Evolutionary conservation across 352 stramenopile genomes (phyloP), one percentile per base, ranked within the genome.

Genomic region (Thraustotheca clavata): DNA sequence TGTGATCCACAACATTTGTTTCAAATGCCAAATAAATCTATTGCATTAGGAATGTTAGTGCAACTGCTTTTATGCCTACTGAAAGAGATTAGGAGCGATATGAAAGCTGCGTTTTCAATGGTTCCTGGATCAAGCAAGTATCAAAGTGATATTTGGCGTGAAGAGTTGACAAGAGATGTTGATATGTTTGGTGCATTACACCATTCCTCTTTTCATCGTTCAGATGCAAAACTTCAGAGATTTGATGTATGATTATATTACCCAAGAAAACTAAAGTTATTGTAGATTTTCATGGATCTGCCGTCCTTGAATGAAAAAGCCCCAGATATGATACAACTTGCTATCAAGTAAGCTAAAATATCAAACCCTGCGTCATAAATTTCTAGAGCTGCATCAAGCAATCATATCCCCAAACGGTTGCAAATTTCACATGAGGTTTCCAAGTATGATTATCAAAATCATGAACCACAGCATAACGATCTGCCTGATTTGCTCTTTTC

Each of bases 71-170:
- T n/a, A n/a, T n/a, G n/a, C n/a, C n/a, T n/a, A n/a, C n/a, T n/a
- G n/a, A n/a, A n/a, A n/a, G n/a, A n/a, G 2, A 24, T 1, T 62
- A 65, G 57, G 24, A 24, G 57, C 20, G 38, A 39, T 12, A 18
- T 65, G 20, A 8, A 47, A 27, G 38, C 46, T 7, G 57, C 57
- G 22, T 38, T 65, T 27, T 9, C 36, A 4, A 46, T 46, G 27
- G n/a, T 65, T 2, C 57, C 57, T 8, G 57, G 57, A 1, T 22
- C 52, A 9, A 65, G 57, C 29, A 33, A 16, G 3, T 24, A 57
- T 27, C 57, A 65, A n/a, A 54, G 40, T 18, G 57, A 65, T 22
- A 14, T 65, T 7, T 65, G 57, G 57, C 57, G 47, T 16, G 57
- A 65, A 20, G 32, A 36, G 38, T 18, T 16, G 35, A 55, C 27